Base-by-base conservation (phyloP, 768 basidiomycete genomes). In the Sistotremastrum niveocremeum region DNA sequence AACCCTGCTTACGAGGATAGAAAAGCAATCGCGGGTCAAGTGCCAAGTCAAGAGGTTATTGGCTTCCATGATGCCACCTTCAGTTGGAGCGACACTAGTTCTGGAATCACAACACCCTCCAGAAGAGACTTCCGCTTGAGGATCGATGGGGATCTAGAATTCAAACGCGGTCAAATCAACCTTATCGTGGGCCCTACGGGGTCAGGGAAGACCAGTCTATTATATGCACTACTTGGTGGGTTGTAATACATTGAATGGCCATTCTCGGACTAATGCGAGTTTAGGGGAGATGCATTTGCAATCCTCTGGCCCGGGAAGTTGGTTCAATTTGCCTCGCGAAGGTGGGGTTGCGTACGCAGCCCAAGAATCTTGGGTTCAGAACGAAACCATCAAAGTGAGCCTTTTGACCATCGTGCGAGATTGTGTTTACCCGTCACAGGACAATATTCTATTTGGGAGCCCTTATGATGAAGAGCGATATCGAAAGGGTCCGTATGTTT, bases 351-450 rank as follows among this genome's bases (percentile, higher is more conserved):
- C 84, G 2, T 88, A 84, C 57, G 81, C 81, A 5, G 80, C 81
- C 3, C 87, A 93, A 58, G 84, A 88, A 56, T 77, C 82, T 4
- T 93, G 85, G 85, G 78, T 88, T 2, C 74, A 80, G 58, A 88
- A 86, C 51, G 82, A 81, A 48, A 85, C 82, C 0, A 83, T 86
- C 44, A 68, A 64, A 57, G 79, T 77, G 41, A 40, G 63, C 5
- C 2, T 43, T 30, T 35, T 5, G 34, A 48, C n/a, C 43, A 30
- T 20, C 29, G 6, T 11, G 42, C 12, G n/a, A 29, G 9, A 37
- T n/a, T 38, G 40, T 34, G 31, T 28, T 46, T 20, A 29, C 33
- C 29, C 28, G 6, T 38, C 5, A 4, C 30, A 62, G 56, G 61
- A 65, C 6, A 69, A 69, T 48, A 66, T 69, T 39, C 42, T 67